A percentile compares a stretch with the other conserved stretches of the same genome.
These are phyloP conservation scores for Neolentinus lepideus DNA, from an alignment of 1,284 basidiomycete genomes.

Conservation along the genomic window DNA sequence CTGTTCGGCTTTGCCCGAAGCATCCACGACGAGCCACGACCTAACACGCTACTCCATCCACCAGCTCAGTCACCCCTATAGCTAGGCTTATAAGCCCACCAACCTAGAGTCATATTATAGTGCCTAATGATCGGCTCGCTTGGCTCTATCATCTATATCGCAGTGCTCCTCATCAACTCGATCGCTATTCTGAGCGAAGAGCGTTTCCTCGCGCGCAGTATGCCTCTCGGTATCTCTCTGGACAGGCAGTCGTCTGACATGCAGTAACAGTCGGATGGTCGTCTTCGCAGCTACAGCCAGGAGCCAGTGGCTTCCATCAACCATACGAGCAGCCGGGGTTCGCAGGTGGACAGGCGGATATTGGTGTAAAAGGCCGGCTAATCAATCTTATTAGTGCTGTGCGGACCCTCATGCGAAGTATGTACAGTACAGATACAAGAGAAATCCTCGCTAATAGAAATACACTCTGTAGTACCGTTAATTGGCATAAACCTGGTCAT, in stretches of 20 bases:
- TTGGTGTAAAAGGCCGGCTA: slow-evolving; percentile 77
- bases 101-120: background rate
- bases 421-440: slow-evolving; percentile 21
- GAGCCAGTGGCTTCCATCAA: slow-evolving; percentile 52
- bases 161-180: slow-evolving; percentile 84
- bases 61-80: background rate
- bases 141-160: slow-evolving; percentile 66
- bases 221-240: slow-evolving; percentile 23
- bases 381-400: slow-evolving; percentile 93
- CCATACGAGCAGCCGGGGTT: slow-evolving; percentile 61
- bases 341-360: slow-evolving; percentile 46
- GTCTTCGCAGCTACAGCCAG: slow-evolving; percentile 51
- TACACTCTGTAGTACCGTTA: slow-evolving; percentile 64
- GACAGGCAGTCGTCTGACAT: slow-evolving; percentile 5
- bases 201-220: slow-evolving; percentile 89
- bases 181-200: slow-evolving; percentile 94
- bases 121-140: slow-evolving; percentile 18
- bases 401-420: slow-evolving; percentile 92
- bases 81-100: background rate
- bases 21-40: background rate
- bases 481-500: slow-evolving; percentile 79
- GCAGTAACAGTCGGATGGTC: slow-evolving; percentile 84
- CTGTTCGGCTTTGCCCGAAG: background rate
- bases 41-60: background rate
- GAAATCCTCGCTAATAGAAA: slow-evolving; percentile 6